phyloP scores from a whole-genome alignment of 1,284 basidiomycete species.

The Xerocomus subilludens region DNA sequence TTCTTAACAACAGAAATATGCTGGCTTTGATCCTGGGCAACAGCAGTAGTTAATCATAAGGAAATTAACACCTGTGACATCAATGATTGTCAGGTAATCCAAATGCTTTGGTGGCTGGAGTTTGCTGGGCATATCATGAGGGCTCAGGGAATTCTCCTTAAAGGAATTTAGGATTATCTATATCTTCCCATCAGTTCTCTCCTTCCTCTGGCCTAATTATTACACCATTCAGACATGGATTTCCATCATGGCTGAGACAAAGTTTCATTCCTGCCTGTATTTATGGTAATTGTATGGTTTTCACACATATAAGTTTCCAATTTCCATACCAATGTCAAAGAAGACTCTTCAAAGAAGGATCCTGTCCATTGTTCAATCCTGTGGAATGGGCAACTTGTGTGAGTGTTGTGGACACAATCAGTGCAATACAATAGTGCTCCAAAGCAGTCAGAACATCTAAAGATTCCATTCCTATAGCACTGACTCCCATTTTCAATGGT shows the following conservation, averaged over 20 bases:
- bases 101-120: not conserved
- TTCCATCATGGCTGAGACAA: not conserved
- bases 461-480: not conserved
- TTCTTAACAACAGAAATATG: not conserved
- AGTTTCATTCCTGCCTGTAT: not conserved
- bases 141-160: too few species aligned
- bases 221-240: not conserved
- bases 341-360: not conserved
- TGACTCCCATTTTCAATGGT: too few species aligned
- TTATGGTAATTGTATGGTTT: not conserved
- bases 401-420: not conserved
- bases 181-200: not conserved
- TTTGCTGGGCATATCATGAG: not conserved
- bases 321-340: not conserved
- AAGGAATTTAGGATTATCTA: too few species aligned
- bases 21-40: not conserved
- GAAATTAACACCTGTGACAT: not conserved
- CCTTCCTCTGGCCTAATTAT: too few species aligned
- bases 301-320: not conserved
- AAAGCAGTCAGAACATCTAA: not conserved
- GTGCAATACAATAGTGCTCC: not conserved
- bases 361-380: not conserved
- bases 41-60: not conserved
- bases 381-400: not conserved
- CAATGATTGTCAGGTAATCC: not conserved